A percentile compares a stretch with the other conserved stretches of the same genome.
phyloP scores from a whole-genome alignment of 108 stramenopile genomes.

The Mayamaea pseudoterrestris region DNA sequence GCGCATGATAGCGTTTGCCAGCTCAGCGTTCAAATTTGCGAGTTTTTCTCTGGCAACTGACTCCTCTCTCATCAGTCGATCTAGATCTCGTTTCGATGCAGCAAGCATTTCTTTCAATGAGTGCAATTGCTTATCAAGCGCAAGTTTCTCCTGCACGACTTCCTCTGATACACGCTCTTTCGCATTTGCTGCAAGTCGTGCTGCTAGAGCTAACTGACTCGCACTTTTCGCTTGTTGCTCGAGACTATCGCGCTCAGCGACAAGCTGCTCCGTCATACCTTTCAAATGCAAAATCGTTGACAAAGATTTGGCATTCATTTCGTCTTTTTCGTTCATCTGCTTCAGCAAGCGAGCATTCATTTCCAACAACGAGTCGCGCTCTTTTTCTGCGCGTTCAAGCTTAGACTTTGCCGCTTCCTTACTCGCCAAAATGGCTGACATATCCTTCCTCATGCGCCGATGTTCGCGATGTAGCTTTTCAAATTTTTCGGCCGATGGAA shows the following conservation, averaged over 20 bases:
- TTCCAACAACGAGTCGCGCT: conserved; percentile 49
- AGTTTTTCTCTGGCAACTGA: conserved; percentile 33
- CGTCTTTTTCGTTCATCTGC: conserved; percentile 76
- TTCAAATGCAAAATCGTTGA: conserved; percentile 78
- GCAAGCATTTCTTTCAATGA: conserved; percentile 30
- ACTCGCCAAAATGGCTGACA: conserved; percentile 48
- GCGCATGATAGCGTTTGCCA: conserved; percentile 29
- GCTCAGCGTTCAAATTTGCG: conserved; percentile 28
- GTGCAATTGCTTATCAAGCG: conserved; percentile 8
- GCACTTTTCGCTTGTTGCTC: conserved; percentile 64
- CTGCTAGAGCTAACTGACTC: conserved; percentile 64
- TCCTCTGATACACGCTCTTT: conserved; percentile 70
- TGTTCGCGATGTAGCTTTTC: conserved; percentile 58
- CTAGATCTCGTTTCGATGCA: conserved; percentile 23
- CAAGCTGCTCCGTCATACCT: conserved; percentile 55
- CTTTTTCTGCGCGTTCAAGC: conserved; percentile 63
- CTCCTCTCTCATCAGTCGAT: conserved; percentile 19
- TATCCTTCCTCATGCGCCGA: conserved; percentile 52
- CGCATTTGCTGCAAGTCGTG: conserved; percentile 71
- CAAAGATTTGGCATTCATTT: conserved; percentile 80
- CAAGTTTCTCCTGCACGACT: conserved; percentile 41
- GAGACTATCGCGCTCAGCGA: conserved; percentile 51
- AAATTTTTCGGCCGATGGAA: conserved; percentile 10
- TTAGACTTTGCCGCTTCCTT: conserved; percentile 67
- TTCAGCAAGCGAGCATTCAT: conserved; percentile 60